A percentile compares a stretch with the other conserved stretches of the same genome.
Conservation (phyloP, 2,329 filamentous ascomycete species). For the Fusarium sp. region DNA sequence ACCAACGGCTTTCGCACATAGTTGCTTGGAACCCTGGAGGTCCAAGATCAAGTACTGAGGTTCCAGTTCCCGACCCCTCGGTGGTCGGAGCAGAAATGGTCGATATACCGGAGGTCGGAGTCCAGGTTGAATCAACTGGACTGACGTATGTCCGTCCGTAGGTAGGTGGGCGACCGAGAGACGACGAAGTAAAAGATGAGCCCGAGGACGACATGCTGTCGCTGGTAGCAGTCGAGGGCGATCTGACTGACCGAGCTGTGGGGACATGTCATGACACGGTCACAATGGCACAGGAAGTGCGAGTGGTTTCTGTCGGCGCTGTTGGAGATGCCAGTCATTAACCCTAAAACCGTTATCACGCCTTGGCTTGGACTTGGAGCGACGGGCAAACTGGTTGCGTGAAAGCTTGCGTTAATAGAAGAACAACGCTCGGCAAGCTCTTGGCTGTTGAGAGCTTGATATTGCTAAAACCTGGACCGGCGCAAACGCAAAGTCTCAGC, state of each 20-base stretch:
- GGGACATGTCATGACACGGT: slow-evolving; percentile 50
- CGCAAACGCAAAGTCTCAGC: slow-evolving; percentile 32
- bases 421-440: slow-evolving; percentile 16
- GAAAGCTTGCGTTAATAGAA: slow-evolving; percentile 22
- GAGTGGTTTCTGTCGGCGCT: slow-evolving; percentile 38
- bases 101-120: slow-evolving; percentile 59
- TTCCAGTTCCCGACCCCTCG: slow-evolving; percentile 53
- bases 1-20: slow-evolving; percentile 55
- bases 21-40: slow-evolving; percentile 67
- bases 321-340: slow-evolving; percentile 41
- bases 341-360: slow-evolving; percentile 27
- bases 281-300: slow-evolving; percentile 42
- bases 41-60: slow-evolving; percentile 62
- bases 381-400: slow-evolving; percentile 1
- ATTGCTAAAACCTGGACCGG: slow-evolving; percentile 27
- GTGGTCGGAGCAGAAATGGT: slow-evolving; percentile 59
- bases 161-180: slow-evolving; percentile 57
- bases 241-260: slow-evolving; percentile 48
- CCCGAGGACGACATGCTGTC: slow-evolving; percentile 61
- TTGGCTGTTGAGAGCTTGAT: slow-evolving; percentile 19
- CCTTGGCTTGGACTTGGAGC: slow-evolving; percentile 21
- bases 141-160: slow-evolving; percentile 58
- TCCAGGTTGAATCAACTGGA: slow-evolving; percentile 60
- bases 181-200: slow-evolving; percentile 63
- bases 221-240: slow-evolving; percentile 46